Percentiles rank a stretch among this genome's conserved stretches.
Conservation (phyloP, 1,284 basidiomycete genomes). For the Acaromyces ingoldii region DNA sequence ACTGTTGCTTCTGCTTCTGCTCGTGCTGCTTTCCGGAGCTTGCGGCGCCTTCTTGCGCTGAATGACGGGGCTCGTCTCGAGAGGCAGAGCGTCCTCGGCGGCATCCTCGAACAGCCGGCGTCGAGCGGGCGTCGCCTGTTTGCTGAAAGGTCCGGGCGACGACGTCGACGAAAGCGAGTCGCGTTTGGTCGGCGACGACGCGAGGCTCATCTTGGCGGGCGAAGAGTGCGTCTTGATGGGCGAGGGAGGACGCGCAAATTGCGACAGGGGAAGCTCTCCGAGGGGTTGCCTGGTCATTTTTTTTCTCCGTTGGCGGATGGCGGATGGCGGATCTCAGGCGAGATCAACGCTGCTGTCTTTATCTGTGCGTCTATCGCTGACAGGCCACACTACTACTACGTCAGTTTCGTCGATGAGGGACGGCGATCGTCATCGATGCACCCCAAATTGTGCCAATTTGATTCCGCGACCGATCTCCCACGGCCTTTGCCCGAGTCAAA, state of each 20-base stretch:
- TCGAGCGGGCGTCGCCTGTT: not conserved
- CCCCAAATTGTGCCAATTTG: too few species aligned
- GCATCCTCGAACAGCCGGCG: not conserved
- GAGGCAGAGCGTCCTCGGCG: not conserved
- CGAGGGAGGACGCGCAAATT: constrained; percentile 1
- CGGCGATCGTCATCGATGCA: too few species aligned
- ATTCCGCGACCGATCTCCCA: too few species aligned
- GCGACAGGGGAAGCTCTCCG: not conserved
- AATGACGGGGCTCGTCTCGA: not conserved
- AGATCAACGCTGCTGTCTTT: too few species aligned
- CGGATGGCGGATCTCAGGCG: too few species aligned
- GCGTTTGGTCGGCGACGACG: not conserved
- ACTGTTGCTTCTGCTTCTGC: too few species aligned
- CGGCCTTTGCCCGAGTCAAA: too few species aligned
- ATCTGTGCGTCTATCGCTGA: too few species aligned
- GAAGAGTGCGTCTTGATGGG: constrained; percentile 2
- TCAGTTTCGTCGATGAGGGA: too few species aligned
- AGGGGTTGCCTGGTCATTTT: not conserved
- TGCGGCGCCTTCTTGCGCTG: not conserved
- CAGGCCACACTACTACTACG: too few species aligned
- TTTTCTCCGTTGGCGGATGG: not conserved
- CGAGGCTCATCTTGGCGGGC: not conserved
- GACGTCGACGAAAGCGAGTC: not conserved
- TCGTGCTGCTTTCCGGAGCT: not conserved
- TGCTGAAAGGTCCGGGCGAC: too few species aligned